Evolutionary conservation across 257 asterid genomes (phyloP), one percentile per base, ranked within the genome.

Genomic region (Lycium barbarum): DNA sequence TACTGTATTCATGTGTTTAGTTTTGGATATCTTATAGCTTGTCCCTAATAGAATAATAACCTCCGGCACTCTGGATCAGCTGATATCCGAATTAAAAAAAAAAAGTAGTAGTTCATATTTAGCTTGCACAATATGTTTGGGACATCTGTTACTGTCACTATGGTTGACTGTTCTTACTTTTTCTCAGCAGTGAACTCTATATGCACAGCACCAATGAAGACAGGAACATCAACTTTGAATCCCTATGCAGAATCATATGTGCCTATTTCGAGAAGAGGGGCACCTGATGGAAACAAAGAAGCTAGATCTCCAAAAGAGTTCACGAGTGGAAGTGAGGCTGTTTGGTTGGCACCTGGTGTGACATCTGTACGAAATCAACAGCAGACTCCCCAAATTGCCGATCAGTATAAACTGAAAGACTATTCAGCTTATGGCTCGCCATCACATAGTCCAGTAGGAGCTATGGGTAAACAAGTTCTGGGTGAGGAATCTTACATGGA

Each of bases 201-300:
- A 74, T 81, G 91, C 88, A 22, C 89, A 85, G 83, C 90, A 88
- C 88, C 87, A 81, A 94, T 95, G 99, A 93, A 87, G 94, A n/a
- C 91, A 20, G 92, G 93, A 83, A 13, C 90, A 63, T 93, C 98
- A 62, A 81, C 95, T 74, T 85, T 95, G 86, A 94, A 95, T 83
- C 98, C 99, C 43, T 88, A 90, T 87, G 99, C 99, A 83, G 91
- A 93, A 82, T 88, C 97, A 40, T 95, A 95, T 20, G 89, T 95
- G 72, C 99, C 99, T 10, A 89, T 95, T 84, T 91, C 89, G 72
- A 90, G 86, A 89, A 92, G 97, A 86, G 93, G 76, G 79, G 87
- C 45, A 73, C 57, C 86, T 85, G 91, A 88, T 84, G 87, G 58
- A 78, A 85, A 85, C 84, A 85, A 72, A 74, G 91, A 83, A 82